Conservation (phyloP, 1,139 yeast genomes). For the Candida tetrigidarum region DNA sequence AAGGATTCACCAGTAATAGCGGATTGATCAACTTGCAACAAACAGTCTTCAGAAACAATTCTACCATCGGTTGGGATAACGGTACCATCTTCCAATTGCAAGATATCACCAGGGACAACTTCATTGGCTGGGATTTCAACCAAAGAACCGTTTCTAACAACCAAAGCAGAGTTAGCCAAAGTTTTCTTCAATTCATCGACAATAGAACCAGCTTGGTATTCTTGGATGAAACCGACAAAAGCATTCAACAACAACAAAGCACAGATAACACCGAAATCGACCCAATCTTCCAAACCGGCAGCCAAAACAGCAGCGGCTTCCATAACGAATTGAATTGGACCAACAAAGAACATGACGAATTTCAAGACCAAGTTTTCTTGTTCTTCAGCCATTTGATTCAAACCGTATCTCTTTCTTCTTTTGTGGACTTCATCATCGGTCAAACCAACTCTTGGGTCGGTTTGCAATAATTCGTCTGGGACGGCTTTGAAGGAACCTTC, state of each 20-base stretch:
- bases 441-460: slow-evolving; percentile 85
- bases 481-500: slow-evolving; percentile 69
- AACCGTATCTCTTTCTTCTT: slow-evolving; percentile 94
- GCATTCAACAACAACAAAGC: slow-evolving; percentile 90
- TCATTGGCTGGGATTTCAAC: slow-evolving; percentile 78
- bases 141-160: slow-evolving; percentile 82
- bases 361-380: slow-evolving; percentile 81
- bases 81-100: slow-evolving; percentile 92
- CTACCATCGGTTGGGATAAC: slow-evolving; percentile 97
- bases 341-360: slow-evolving; percentile 92
- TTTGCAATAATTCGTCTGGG: slow-evolving; percentile 88
- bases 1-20: slow-evolving; percentile 98
- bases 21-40: slow-evolving; percentile 95
- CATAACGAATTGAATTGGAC: slow-evolving; percentile 99
- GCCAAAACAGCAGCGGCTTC: slow-evolving; percentile 98
- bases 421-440: slow-evolving; percentile 77
- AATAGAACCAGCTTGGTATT: slow-evolving; percentile 96
- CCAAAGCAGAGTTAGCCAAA: slow-evolving; percentile 85
- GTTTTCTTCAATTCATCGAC: slow-evolving; percentile 95
- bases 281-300: slow-evolving; percentile 99
- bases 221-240: slow-evolving; percentile 95
- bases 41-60: slow-evolving; percentile 84
- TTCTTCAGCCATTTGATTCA: slow-evolving; percentile 95
- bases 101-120: slow-evolving; percentile 92
- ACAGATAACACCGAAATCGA: slow-evolving; percentile 97